Evolutionary conservation across 495 filamentous ascomycete genomes (phyloP), one percentile per base, ranked within the genome.

Genomic region (Gamarada debralockiae): DNA sequence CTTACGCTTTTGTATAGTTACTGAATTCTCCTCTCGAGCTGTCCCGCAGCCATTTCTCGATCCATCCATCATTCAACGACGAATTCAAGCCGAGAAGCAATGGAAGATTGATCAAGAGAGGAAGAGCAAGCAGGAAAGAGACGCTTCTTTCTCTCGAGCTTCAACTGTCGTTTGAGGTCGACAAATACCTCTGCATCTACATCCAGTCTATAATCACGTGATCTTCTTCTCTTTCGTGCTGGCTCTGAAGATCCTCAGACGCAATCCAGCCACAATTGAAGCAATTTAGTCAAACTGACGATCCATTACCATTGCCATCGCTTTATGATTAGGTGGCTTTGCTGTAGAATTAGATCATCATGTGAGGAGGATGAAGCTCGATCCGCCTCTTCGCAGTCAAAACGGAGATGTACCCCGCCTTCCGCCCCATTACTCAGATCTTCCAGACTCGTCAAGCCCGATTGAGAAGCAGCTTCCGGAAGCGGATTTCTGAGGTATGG

Each of bases 21-120:
- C 61, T 25, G 58, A 66, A 38, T 65, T 70, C 48, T 65, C 62
- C n/a, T 70, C 68, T 37, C 64, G 52, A 15, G 61, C 62, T 12
- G 58, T 65, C 29, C 63, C 67, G 25, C 67, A 72, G 44, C 69
- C 70, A 12, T 72, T 73, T 46, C 59, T 73, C 40, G 65, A 73
- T 52, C 69, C 69, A 7, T 60, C 65, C 0, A 60, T 66, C 48
- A 44, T 73, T 34, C 57, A 67, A 53, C 58, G 52, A 3, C 41
- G 52, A 25, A 37, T 58, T 10, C 40, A 55, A 56, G 43, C 24
- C 5, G 34, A 41, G 10, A 55, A 52, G 29, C 36, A 58, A 42
- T 50, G 42, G 48, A 36, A 52, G 18, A 44, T 40, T 37, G 46
- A 57, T 9, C 45, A 61, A 22, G 34, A 31, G 21, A 58, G 37